phyloP scores from a whole-genome alignment of 2,329 filamentous ascomycete species.

The Keithomyces neogunnii region DNA sequence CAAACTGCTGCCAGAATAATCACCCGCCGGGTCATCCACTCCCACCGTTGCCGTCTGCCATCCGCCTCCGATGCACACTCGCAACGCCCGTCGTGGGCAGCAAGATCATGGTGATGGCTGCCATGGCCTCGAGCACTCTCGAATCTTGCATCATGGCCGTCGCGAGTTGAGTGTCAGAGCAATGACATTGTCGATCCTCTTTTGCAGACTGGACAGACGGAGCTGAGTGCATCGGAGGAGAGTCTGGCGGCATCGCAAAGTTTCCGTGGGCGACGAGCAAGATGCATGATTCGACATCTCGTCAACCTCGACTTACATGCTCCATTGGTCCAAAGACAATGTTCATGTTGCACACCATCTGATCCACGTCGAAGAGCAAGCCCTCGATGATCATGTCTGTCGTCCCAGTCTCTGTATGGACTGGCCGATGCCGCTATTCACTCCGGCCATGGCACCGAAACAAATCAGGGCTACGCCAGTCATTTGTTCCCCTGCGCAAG shows the following conservation, averaged over 20 bases:
- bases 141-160: conserved; percentile 25
- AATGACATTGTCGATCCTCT: conserved; percentile 25
- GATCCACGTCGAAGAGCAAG: conserved; percentile 18
- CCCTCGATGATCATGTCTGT: conserved; percentile 19
- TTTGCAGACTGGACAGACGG: conserved; percentile 23
- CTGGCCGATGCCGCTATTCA: conserved; percentile 14
- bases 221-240: conserved; percentile 27
- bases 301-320: conserved; percentile 12
- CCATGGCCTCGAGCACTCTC: conserved; percentile 28
- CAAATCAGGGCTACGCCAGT: conserved; percentile 14
- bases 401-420: conserved; percentile 17
- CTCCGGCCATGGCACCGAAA: conserved; percentile 15
- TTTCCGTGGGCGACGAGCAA: conserved; percentile 13
- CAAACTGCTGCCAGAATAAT: conserved; percentile 16
- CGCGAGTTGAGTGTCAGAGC: conserved; percentile 26
- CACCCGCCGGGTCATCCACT: conserved; percentile 18
- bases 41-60: conserved; percentile 7
- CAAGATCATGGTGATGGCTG: conserved; percentile 28
- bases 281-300: too few species aligned
- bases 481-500: conserved; percentile 10
- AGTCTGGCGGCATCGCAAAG: conserved; percentile 21
- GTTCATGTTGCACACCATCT: conserved; percentile 22
- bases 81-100: conserved; percentile 27
- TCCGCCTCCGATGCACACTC: conserved; percentile 13
- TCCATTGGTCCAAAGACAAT: conserved; percentile 19